Evolutionary conservation across 306 rosid species (phyloP).

Genomic region (Fagus sylvatica): DNA sequence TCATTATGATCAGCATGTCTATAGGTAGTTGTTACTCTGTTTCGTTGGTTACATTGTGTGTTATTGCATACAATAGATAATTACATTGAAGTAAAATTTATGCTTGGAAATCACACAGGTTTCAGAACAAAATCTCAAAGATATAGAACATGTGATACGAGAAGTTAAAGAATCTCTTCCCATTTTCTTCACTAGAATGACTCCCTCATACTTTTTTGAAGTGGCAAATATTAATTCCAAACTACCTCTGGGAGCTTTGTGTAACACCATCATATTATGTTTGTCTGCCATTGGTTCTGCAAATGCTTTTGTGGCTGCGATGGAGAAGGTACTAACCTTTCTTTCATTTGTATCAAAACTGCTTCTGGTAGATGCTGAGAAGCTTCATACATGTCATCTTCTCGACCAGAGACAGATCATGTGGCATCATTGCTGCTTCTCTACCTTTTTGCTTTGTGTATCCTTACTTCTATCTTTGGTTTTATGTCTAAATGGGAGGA

Average conservation of each 20-base stretch:
- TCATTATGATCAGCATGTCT: neutral
- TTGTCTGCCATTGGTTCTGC: slow-evolving; percentile 92
- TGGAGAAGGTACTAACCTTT: slow-evolving; percentile 59
- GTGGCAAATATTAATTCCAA: slow-evolving; percentile 43
- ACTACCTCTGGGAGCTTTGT: slow-evolving; percentile 50
- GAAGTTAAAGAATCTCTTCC: slow-evolving; percentile 48
- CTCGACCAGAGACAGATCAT: neutral
- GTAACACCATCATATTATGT: slow-evolving; percentile 50
- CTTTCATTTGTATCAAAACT: slow-evolving; percentile 1
- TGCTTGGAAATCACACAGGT: slow-evolving; percentile 51
- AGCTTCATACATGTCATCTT: slow-evolving; percentile 1
- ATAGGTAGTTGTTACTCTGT: neutral
- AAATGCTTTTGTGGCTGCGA: slow-evolving; percentile 64
- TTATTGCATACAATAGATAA: neutral
- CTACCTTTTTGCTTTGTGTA: slow-evolving; percentile 7
- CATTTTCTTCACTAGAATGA: slow-evolving; percentile 75
- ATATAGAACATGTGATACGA: slow-evolving; percentile 43
- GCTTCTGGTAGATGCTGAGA: slow-evolving; percentile 11
- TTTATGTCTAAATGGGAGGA: slow-evolving; percentile 37
- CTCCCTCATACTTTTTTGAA: slow-evolving; percentile 63
- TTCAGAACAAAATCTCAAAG: slow-evolving; percentile 53
- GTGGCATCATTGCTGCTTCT: neutral
- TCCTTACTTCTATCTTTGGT: slow-evolving; percentile 8
- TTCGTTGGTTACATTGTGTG: slow-evolving; percentile 9
- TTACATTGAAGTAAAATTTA: slow-evolving; percentile 21